These are phyloP conservation scores for Macadamia tetraphylla DNA, from an alignment of 164 flowering plant genomes.

Conservation along the genomic window DNA sequence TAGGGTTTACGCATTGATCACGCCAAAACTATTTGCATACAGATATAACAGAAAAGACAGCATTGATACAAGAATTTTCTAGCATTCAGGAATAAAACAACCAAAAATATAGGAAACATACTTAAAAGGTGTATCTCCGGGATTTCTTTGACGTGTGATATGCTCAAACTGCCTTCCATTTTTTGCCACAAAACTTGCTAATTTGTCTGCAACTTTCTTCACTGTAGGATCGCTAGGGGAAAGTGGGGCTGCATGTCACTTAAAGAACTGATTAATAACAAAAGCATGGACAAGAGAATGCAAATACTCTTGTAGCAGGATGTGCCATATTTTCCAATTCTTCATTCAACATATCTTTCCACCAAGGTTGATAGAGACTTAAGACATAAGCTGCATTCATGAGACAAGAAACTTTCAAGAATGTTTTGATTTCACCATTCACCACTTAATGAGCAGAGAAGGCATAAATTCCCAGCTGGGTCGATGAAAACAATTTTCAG, in stretches of 20 bases:
- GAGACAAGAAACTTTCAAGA: slow-evolving; percentile 76
- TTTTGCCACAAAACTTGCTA: slow-evolving; percentile 98
- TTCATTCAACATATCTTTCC: slow-evolving; percentile 84
- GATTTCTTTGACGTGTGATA: slow-evolving; percentile 85
- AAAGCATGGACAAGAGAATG: slow-evolving; percentile 91
- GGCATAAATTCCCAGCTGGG: slow-evolving; percentile 15
- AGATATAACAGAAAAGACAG: too few relatives aligned
- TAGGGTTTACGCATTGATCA: too few relatives aligned
- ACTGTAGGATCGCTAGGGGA: slow-evolving; percentile 88
- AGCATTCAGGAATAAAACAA: too few relatives aligned
- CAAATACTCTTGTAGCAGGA: slow-evolving; percentile 92
- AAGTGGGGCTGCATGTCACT: slow-evolving; percentile 98
- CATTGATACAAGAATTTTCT: too few relatives aligned
- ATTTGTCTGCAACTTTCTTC: slow-evolving; percentile 92
- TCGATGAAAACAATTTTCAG: neutral
- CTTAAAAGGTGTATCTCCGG: slow-evolving; percentile 97
- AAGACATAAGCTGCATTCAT: slow-evolving; percentile 84
- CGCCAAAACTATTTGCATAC: too few relatives aligned
- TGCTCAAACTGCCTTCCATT: slow-evolving; percentile 93
- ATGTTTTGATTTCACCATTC: slow-evolving; percentile 41
- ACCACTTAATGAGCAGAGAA: slow-evolving; percentile 23
- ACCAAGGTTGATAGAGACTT: slow-evolving; percentile 60
- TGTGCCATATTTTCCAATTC: slow-evolving; percentile 72
- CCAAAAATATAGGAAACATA: slow-evolving; percentile 25
- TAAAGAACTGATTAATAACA: slow-evolving; percentile 98